Evolutionary conservation across 768 basidiomycete species (phyloP), one percentile per base, ranked within the genome.

Genomic region (Udeniomyces megalosporus): DNA sequence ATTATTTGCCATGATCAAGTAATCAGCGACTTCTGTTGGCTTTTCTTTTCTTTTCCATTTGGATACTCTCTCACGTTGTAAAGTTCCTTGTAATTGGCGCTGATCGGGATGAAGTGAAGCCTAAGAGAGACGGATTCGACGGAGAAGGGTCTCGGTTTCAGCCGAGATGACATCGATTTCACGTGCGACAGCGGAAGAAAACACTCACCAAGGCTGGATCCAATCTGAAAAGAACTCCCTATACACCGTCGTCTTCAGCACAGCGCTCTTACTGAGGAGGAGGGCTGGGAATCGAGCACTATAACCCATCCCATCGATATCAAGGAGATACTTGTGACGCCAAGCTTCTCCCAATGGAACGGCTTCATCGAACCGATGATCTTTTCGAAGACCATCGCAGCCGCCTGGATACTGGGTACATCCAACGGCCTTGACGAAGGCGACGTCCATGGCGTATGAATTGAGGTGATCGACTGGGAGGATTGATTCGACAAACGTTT

Each of bases 301-400:
- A 73, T 96, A 97, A 22, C 87, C 84, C 86, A 91, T 92, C 17
- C 93, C 92, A 69, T 95, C 92, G 61, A 97, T 74, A 73, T 96
- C 92, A 65, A 92, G 74, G 38, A 93, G 78, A 70, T 92, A 89
- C 76, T 95, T 93, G 77, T 91, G 88, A 62, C 83, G 77, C 92
- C 92, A 97, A 69, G 90, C 85, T 60, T 82, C 79, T 6, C 88
- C 88, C 0, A 97, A 76, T 2, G 85, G 84, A 1, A 87, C 88
- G 1, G 85, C 77, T 56, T 86, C 81, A 12, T 79, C 81, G 67
- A 87, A 84, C 34, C 85, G 80, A 71, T 87, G 83, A 38, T 79
- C 76, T 63, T 76, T 73, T 66, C 80, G 75, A 68, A 95, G 75
- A 20, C 81, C 81, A 7, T 79, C 72, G 67, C 84, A 75, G 17